Evolutionary conservation across 371 early-diverging fungal genomes (phyloP).

Genomic region (Mucor circinelloides): DNA sequence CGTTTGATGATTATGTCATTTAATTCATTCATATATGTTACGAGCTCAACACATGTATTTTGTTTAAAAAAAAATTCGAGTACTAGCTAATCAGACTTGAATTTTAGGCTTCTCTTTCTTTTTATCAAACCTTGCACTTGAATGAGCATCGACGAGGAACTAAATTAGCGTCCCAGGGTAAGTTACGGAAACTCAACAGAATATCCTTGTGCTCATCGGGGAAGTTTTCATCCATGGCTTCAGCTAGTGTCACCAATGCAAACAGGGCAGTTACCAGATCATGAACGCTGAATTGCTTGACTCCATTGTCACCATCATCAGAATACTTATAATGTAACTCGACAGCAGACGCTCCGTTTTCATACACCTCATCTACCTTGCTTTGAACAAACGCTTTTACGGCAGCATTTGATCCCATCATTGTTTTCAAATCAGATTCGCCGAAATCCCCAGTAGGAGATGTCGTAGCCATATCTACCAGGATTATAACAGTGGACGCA

Average conservation of each 20-base stretch:
- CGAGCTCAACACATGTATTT: not conserved
- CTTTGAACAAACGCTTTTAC: not conserved
- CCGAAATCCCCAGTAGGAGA: not conserved
- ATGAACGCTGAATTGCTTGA: not conserved
- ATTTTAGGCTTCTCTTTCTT: not conserved
- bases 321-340: not conserved
- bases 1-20: not conserved
- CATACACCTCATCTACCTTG: not conserved
- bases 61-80: too few relatives aligned
- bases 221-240: not conserved
- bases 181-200: not conserved
- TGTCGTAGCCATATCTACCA: not conserved
- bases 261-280: not conserved
- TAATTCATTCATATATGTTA: not conserved
- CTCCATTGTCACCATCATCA: not conserved
- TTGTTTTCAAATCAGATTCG: not conserved
- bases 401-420: not conserved
- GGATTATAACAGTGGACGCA: conserved; percentile 1
- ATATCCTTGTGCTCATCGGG: not conserved
- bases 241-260: not conserved
- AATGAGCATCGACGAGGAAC: not conserved
- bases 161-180: not conserved
- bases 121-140: not conserved
- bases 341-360: not conserved
- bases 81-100: not conserved